phyloP scores from a whole-genome alignment of 306 rosid species.

The Sesbania bispinosa region DNA sequence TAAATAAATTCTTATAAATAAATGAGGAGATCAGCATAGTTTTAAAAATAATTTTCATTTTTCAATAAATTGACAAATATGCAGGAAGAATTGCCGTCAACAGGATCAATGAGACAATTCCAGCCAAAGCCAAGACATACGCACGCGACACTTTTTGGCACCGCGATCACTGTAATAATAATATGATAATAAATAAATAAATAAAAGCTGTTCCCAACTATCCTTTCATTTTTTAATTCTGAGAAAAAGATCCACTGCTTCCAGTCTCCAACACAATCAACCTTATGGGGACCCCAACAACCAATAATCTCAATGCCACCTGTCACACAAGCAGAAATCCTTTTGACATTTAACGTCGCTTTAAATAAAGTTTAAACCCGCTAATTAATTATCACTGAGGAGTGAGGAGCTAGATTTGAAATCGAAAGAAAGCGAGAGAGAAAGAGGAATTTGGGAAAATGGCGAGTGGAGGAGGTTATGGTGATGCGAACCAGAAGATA shows the following conservation, averaged over 20 bases:
- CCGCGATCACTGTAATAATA: not conserved
- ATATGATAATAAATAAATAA: too few species aligned
- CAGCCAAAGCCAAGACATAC: slow-evolving; percentile 17
- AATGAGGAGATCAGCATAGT: too few species aligned
- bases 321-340: not conserved
- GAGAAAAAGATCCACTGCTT: not conserved
- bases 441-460: slow-evolving; percentile 16
- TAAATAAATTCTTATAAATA: too few species aligned
- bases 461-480: slow-evolving; percentile 65
- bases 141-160: not conserved
- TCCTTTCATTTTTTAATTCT: not conserved
- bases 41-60: too few species aligned
- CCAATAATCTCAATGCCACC: slow-evolving; percentile 26
- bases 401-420: not conserved
- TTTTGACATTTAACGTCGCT: not conserved
- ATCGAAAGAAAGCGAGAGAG: not conserved
- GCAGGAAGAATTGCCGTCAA: not conserved
- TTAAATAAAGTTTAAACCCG: not conserved
- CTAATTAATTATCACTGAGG: not conserved
- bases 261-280: not conserved
- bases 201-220: not conserved
- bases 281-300: not conserved
- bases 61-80: not conserved
- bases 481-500: slow-evolving; percentile 81
- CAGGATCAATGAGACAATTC: slow-evolving; percentile 15